Evolutionary conservation across 148 eudicot species (phyloP).

Genomic region (Pharnaceum exiguum): DNA sequence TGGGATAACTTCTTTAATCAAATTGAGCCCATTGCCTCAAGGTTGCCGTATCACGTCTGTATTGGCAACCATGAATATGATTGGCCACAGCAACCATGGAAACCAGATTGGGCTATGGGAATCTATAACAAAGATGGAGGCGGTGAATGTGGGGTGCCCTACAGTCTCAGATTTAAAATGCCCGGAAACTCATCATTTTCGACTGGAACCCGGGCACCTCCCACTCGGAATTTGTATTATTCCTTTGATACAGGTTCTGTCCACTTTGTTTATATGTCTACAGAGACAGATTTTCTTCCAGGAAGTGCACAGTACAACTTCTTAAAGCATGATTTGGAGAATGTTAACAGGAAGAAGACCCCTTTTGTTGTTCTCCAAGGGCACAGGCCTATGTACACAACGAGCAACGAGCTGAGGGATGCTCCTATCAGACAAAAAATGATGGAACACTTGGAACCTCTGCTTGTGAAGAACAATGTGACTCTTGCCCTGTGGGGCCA

Average conservation of each 20-base stretch:
- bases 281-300: conserved; percentile 80
- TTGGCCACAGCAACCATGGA: conserved; percentile 95
- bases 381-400: conserved; percentile 97
- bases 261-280: conserved; percentile 84
- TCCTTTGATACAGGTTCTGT: conserved; percentile 70
- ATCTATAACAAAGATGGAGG: conserved; percentile 80
- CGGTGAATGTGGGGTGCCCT: conserved; percentile 99
- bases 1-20: conserved; percentile 94
- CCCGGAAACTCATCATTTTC: conserved; percentile 86
- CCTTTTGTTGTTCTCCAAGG: conserved; percentile 96
- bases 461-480: conserved; percentile 78
- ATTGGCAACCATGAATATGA: conserved; percentile 96
- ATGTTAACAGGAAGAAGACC: conserved; percentile 66
- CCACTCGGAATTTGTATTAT: conserved; percentile 81
- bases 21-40: conserved; percentile 77
- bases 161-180: conserved; percentile 86
- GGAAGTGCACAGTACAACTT: conserved; percentile 79
- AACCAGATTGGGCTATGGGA: conserved; percentile 70
- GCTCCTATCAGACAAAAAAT: conserved; percentile 47
- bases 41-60: conserved; percentile 83
- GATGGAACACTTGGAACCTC: conserved; percentile 67
- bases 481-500: conserved; percentile 96
- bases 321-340: conserved; percentile 72
- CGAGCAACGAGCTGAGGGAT: conserved; percentile 62
- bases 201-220: conserved; percentile 72